Evolutionary conservation across 495 filamentous ascomycete genomes (phyloP), one percentile per base, ranked within the genome.

Genomic region (Hypoxylon crocopeplum): DNA sequence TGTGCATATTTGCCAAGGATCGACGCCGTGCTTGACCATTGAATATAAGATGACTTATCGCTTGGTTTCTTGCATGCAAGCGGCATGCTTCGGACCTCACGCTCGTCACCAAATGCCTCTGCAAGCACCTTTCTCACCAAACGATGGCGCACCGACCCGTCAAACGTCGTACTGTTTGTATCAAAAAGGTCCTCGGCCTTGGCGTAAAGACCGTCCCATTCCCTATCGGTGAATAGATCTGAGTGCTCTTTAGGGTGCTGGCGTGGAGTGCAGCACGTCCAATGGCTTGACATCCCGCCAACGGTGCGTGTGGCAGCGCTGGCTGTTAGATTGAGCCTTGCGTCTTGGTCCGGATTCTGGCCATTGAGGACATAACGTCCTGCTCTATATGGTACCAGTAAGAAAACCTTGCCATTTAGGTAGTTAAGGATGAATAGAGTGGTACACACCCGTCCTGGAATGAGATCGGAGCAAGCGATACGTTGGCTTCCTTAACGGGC

Each of bases 201-300:
- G 2, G 2, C 7, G 20, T 41, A 41, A 2, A 41, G 38, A 5
- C 11, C 20, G 12, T 41, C 20, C 38, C 38, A 41, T 13, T 24
- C 19, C 17, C 24, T 19, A n/a, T 41, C 38, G 3, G 38, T 22
- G 38, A 41, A 41, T 4, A 41, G 38, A 25, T 5, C 11, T 25
- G 38, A 41, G 38, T 19, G 38, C 11, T 41, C 38, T 4, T 22
- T 5, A n/a, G 20, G 38, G 20, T 41, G 38, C n/a, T 41, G 38
- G 17, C 38, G 38, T 41, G 38, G 38, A 1, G 38, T 41, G 38
- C 38, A 41, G 38, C 38, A 41, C 8, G 38, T 41, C 38, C 38
- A 41, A 16, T 41, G 38, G 38, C 19, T 25, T 19, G 19, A 21
- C 38, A 41, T 41, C 2, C 38, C 38, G 12, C 38, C 38, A 2